These are phyloP conservation scores for Ganoderma lingzhi DNA, from an alignment of 1,284 basidiomycete species.

Conservation along the genomic window DNA sequence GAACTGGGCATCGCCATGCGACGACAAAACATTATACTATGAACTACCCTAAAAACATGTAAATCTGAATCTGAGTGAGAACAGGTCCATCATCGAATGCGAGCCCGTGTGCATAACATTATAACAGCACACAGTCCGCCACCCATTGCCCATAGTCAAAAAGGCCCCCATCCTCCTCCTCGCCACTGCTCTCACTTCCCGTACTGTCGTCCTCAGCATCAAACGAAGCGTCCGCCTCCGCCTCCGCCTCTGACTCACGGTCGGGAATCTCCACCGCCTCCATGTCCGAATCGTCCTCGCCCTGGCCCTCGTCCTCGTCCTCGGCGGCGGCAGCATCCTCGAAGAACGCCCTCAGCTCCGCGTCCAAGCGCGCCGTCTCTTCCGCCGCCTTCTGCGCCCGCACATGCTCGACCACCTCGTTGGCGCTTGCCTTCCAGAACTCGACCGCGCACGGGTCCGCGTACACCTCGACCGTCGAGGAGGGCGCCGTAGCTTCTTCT, in stretches of 20 bases:
- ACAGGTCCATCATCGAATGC: background rate
- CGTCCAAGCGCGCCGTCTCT: background rate
- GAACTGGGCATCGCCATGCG: background rate
- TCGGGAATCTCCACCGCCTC: background rate
- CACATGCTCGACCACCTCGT: background rate
- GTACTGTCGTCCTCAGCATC: background rate
- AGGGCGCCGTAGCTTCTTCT: background rate
- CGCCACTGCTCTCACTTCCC: background rate
- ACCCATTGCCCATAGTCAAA: conserved; percentile 1
- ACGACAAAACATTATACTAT: background rate
- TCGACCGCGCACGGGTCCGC: background rate
- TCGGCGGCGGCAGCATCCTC: background rate
- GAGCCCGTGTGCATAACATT: background rate
- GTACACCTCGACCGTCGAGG: background rate
- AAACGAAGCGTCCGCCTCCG: background rate
- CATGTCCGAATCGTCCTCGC: background rate
- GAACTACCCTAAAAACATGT: background rate
- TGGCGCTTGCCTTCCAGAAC: background rate
- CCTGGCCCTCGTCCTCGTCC: background rate
- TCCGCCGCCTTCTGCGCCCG: background rate
- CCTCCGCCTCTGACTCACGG: background rate
- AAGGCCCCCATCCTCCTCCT: background rate
- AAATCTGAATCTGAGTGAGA: background rate
- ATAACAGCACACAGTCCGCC: background rate
- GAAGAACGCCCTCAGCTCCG: background rate